phyloP scores from a whole-genome alignment of 352 stramenopile species.

The Globisporangium acanthophoron region DNA sequence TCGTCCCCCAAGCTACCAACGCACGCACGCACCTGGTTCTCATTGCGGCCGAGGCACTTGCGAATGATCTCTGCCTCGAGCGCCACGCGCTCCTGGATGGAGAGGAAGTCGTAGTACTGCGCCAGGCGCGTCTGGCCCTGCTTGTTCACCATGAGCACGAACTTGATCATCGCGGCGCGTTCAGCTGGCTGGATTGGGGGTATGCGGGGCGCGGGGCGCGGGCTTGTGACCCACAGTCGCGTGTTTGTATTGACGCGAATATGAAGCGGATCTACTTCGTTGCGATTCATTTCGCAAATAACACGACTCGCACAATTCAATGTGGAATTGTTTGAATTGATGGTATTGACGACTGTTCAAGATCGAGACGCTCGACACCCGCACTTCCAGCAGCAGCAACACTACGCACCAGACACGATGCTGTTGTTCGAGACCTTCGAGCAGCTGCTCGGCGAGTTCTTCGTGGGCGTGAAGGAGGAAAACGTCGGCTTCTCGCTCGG shows the following conservation, averaged over 20 bases:
- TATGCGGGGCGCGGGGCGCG: too few relatives aligned
- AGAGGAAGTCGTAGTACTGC: conserved; percentile 99
- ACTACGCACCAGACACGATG: not conserved
- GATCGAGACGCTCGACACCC: not conserved
- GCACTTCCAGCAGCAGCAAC: not conserved
- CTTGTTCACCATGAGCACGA: conserved; percentile 98
- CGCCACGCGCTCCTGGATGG: conserved; percentile 96
- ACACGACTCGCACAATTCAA: too few relatives aligned
- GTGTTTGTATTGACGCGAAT: too few relatives aligned
- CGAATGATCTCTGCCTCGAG: conserved; percentile 99
- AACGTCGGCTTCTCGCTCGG: conserved; percentile 64
- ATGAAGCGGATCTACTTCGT: too few relatives aligned
- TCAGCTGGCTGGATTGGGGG: not conserved
- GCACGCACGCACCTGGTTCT: conserved; percentile 81
- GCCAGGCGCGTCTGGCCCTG: conserved; percentile 99
- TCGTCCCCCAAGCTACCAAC: too few relatives aligned
- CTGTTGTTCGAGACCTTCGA: conserved; percentile 50
- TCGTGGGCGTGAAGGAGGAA: conserved; percentile 46
- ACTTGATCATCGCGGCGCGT: conserved; percentile 87
- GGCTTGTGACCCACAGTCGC: not conserved
- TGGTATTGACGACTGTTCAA: not conserved
- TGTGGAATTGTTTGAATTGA: too few relatives aligned
- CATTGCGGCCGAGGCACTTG: conserved; percentile 97
- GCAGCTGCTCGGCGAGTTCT: conserved; percentile 61
- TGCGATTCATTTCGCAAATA: too few relatives aligned